Evolutionary conservation across 106 monocot species (phyloP).

Genomic region (Triglochin maritima): DNA sequence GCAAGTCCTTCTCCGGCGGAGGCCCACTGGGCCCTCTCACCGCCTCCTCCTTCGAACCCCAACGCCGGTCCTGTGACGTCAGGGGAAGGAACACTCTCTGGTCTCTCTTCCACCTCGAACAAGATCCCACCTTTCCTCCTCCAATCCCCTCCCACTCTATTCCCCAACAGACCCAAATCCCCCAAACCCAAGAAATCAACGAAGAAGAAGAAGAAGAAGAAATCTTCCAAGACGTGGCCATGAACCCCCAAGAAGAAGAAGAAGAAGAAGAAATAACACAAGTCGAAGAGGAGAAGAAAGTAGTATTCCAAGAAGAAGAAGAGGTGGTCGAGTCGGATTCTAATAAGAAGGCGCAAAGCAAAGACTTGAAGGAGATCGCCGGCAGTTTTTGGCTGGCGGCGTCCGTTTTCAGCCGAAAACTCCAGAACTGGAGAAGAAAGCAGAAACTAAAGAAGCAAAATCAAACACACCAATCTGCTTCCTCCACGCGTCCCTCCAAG

Average conservation of each 20-base stretch:
- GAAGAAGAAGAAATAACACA: background rate
- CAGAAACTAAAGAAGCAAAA: constrained; percentile 7
- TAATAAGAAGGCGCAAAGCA: constrained; percentile 5
- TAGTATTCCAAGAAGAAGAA: background rate
- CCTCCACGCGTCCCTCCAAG: background rate
- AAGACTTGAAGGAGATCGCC: constrained; percentile 9
- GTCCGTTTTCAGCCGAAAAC: constrained; percentile 15
- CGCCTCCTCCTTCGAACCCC: constrained; percentile 10
- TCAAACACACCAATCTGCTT: background rate
- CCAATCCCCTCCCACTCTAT: background rate
- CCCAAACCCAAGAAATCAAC: background rate
- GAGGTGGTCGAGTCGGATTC: constrained; percentile 2
- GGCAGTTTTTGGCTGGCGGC: constrained; percentile 12
- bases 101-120: constrained; percentile 19
- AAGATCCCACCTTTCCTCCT: background rate
- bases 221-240: constrained; percentile 1
- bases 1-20: constrained; percentile 17
- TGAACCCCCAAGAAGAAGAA: background rate
- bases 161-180: background rate
- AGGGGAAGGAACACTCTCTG: constrained; percentile 19
- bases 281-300: constrained; percentile 1
- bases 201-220: background rate
- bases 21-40: background rate
- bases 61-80: constrained; percentile 24
- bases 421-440: constrained; percentile 15